phyloP scores from a whole-genome alignment of 2,329 filamentous ascomycete species.

The Apiospora rasikravindrae region DNA sequence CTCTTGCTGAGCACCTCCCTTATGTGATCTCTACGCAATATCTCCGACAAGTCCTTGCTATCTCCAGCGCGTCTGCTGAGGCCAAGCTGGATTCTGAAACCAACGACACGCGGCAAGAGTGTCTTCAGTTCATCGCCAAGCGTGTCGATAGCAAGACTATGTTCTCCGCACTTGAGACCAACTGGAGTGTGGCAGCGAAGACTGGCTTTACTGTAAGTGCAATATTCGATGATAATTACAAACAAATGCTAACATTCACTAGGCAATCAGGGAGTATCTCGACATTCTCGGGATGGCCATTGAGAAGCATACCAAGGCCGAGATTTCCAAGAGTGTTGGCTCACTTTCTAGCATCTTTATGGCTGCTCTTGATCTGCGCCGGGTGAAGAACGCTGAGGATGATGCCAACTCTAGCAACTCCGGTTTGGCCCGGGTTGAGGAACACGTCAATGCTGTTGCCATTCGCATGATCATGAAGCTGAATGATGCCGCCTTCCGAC shows the following conservation, averaged over 20 bases:
- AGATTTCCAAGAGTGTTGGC: constrained; percentile 76
- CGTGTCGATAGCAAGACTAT: constrained; percentile 79
- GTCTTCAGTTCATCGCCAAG: constrained; percentile 76
- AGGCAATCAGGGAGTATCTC: constrained; percentile 73
- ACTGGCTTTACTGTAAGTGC: constrained; percentile 66
- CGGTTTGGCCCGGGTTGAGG: constrained; percentile 66
- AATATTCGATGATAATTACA: neutral
- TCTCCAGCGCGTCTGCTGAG: constrained; percentile 75
- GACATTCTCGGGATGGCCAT: constrained; percentile 73
- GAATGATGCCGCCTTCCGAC: constrained; percentile 91
- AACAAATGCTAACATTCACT: constrained; percentile 37
- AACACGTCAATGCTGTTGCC: constrained; percentile 69
- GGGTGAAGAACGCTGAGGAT: constrained; percentile 54
- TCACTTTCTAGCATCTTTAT: constrained; percentile 70
- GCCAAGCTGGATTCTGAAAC: constrained; percentile 65
- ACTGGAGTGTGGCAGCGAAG: constrained; percentile 69
- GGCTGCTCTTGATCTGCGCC: constrained; percentile 68
- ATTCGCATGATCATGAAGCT: constrained; percentile 96
- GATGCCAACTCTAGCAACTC: constrained; percentile 48
- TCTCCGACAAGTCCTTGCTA: constrained; percentile 71
- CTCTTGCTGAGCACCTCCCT: constrained; percentile 81
- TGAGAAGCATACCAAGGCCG: constrained; percentile 77
- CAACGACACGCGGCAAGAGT: constrained; percentile 68
- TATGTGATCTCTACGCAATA: constrained; percentile 85
- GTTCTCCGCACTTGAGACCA: constrained; percentile 73